Base-by-base conservation (phyloP, 441 rosid genomes). In the Omphalea diandra region DNA sequence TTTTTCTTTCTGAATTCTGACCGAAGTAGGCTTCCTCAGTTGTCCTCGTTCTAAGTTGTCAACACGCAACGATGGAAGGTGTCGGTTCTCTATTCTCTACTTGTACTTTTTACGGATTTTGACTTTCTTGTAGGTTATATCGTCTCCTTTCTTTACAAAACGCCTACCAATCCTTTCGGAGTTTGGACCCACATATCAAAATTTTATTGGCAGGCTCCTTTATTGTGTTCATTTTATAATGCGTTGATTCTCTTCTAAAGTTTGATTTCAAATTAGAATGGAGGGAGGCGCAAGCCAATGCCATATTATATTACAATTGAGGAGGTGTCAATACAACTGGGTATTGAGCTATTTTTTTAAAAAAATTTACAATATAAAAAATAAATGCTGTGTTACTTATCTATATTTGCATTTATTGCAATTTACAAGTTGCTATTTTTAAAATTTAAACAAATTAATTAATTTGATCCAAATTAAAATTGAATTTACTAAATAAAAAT, bases 21-120 rank as follows among this genome's bases (percentile, higher is more conserved):
- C 76, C 69, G 14, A 33, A 53, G 8, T 0, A 29, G 27, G n/a
- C n/a, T n/a, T n/a, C n/a, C n/a, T 18, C 17, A 24, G 56, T 68
- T 63, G 14, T 49, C 29, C 58, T 36, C 63, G 17, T 17, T 54
- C 18, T 1, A 27, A 59, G 33, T 71, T 43, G 79, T 78, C 79
- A 71, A 73, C 79, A 75, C 69, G 77, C 70, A 80, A 76, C 63
- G 31, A 59, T 59, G 66, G 75, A 36, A 5, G 10, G 43, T 71
- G 82, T 82, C 82, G 77, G 79, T 63, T 52, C 75, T 67, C 17
- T 22, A 49, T 31, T 14, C n/a, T 53, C 29, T 22, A 7, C 7
- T 52, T 5, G 8, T 53, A n/a, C n/a, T 63, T 35, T 62, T 58
- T 68, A 44, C 36, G 24, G 32, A 65, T 75, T n/a, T 76, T 78